Percentiles rank a stretch among this genome's conserved stretches.
These are phyloP conservation scores for Populus hybrid DNA, from an alignment of 441 rosid genomes.

Conservation along the genomic window DNA sequence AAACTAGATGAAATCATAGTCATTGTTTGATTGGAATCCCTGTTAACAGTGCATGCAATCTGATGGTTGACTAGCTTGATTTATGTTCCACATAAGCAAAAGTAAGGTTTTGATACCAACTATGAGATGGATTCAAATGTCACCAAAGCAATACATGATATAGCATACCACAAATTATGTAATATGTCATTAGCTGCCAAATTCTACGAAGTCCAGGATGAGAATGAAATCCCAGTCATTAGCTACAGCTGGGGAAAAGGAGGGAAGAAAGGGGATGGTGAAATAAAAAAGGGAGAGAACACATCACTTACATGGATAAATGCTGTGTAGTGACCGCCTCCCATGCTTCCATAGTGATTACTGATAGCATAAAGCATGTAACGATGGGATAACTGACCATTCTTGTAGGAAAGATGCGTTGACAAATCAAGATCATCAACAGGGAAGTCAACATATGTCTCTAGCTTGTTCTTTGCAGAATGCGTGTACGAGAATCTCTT, in stretches of 20 bases:
- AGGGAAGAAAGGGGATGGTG: neutral
- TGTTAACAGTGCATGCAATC: too few relatives aligned
- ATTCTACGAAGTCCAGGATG: neutral
- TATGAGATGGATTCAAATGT: neutral
- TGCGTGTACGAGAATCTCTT: conserved; percentile 68
- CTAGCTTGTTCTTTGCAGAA: conserved; percentile 59
- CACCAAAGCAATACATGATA: neutral
- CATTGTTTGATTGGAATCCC: too few relatives aligned
- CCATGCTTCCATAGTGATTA: conserved; percentile 74
- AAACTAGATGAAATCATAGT: too few relatives aligned
- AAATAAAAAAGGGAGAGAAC: too few relatives aligned
- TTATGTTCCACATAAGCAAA: neutral
- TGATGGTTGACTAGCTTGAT: too few relatives aligned
- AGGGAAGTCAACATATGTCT: conserved; percentile 65
- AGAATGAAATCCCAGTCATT: neutral
- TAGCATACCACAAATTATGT: neutral
- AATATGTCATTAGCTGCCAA: neutral
- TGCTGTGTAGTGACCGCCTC: conserved; percentile 46
- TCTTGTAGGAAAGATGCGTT: conserved; percentile 39
- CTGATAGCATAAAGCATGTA: conserved; percentile 61
- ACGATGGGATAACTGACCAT: conserved; percentile 31
- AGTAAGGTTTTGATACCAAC: neutral
- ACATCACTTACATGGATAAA: conserved; percentile 56
- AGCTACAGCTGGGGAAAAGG: neutral
- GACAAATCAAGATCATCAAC: conserved; percentile 60